Evolutionary conservation across 225 moss, liverwort and hornwort genomes (phyloP).

Genomic region (Straminergon stramineum): DNA sequence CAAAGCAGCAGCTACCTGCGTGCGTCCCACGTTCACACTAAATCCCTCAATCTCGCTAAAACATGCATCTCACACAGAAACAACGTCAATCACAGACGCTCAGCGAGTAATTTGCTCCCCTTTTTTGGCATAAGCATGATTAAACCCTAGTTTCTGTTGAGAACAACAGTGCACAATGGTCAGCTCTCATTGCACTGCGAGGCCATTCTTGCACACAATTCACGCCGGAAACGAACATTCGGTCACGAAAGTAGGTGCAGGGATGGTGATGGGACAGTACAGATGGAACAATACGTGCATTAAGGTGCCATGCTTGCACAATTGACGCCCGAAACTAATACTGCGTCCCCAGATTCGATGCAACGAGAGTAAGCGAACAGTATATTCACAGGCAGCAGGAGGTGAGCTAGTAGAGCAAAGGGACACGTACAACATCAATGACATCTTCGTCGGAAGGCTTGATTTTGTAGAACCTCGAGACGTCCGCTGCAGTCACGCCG

Average conservation of each 20-base stretch:
- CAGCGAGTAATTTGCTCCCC: not conserved
- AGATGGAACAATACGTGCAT: not conserved
- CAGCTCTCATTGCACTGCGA: not conserved
- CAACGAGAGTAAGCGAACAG: not conserved
- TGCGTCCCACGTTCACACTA: not conserved
- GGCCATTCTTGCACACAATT: not conserved
- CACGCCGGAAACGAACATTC: not conserved
- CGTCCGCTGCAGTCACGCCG: conserved; percentile 26
- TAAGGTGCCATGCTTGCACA: not conserved
- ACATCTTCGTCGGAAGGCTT: conserved; percentile 28
- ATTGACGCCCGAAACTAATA: not conserved
- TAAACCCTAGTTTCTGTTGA: not conserved
- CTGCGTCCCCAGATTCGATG: not conserved
- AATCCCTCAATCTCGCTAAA: not conserved
- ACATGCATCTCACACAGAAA: not conserved
- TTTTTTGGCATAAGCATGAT: not conserved
- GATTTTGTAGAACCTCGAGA: conserved; percentile 11
- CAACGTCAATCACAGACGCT: not conserved
- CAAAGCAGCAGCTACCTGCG: not conserved
- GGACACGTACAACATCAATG: conserved; percentile 29
- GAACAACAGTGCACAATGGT: not conserved
- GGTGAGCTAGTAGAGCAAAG: not conserved
- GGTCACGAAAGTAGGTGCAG: not conserved
- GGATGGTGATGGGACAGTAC: not conserved
- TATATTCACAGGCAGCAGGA: not conserved